Conservation (phyloP, 257 asterid genomes). For the Solanum chiquidenum region DNA sequence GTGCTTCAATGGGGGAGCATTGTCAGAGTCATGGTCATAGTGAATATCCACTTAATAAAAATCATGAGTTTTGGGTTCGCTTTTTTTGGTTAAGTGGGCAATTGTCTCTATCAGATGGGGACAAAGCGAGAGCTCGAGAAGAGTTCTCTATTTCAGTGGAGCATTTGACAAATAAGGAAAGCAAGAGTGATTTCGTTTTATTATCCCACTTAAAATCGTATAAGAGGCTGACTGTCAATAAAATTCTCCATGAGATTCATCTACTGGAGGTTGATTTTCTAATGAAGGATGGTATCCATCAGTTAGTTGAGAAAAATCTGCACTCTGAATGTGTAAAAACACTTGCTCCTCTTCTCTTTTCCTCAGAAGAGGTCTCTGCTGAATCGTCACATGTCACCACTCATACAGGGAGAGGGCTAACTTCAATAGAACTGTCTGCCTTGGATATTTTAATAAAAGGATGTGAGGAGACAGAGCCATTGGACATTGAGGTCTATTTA, state of each 20-base stretch:
- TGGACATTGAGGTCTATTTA: slow-evolving; percentile 58
- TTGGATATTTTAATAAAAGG: slow-evolving; percentile 69
- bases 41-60: slow-evolving; percentile 29
- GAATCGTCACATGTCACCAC: slow-evolving; percentile 40
- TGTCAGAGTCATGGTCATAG: slow-evolving; percentile 22
- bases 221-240: slow-evolving; percentile 50
- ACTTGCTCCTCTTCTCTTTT: slow-evolving; percentile 76
- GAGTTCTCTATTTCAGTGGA: slow-evolving; percentile 56
- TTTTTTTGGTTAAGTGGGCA: slow-evolving; percentile 90
- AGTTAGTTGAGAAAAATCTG: slow-evolving; percentile 67
- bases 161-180: slow-evolving; percentile 44
- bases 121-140: slow-evolving; percentile 62
- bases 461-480: slow-evolving; percentile 50
- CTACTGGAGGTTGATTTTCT: slow-evolving; percentile 70
- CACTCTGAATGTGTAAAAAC: slow-evolving; percentile 50
- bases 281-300: slow-evolving; percentile 57
- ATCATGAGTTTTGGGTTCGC: slow-evolving; percentile 74
- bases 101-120: slow-evolving; percentile 63
- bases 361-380: slow-evolving; percentile 44
- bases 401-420: slow-evolving; percentile 45
- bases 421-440: slow-evolving; percentile 73
- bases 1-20: slow-evolving; percentile 14
- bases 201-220: slow-evolving; percentile 73
- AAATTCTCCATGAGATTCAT: slow-evolving; percentile 65
- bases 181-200: slow-evolving; percentile 32